Base-by-base conservation (phyloP, 495 filamentous ascomycete species). In the Penicillium pulvis region DNA sequence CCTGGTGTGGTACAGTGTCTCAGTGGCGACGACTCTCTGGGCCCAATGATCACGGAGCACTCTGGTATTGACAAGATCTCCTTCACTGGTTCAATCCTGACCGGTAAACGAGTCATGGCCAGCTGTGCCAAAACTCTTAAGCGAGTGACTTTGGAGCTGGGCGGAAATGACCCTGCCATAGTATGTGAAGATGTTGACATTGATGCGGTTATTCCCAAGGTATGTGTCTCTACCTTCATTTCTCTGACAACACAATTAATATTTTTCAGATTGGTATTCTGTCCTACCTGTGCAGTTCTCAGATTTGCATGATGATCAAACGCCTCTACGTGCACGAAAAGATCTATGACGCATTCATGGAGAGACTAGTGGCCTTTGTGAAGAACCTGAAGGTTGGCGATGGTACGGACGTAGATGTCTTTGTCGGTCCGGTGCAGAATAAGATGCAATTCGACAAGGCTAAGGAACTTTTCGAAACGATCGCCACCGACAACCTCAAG, bases 81-180 rank as follows among this genome's bases (percentile, higher is more conserved):
- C 54, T 90, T 91, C 69, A 90, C 87, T 0, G 88, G 88, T 5
- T 87, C 85, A 6, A 84, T 79, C 30, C 66, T 77, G 1, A 88
- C 86, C 0, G 88, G 88, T 12, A 86, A 86, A 68, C 79, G 76
- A 41, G 82, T 91, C 47, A 82, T 87, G 78, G 82, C 75, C 16
- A 78, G 75, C 43, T 83, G 79, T 62, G 77, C 85, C 8, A 80
- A 79, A 63, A 87, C 84, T 0, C 65, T 91, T 41, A 90, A 90
- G 70, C 72, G 81, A 14, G 70, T 85, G 2, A 86, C 81, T 0
- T 72, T 86, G 7, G 83, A 87, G 63, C 61, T 84, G 28, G 88
- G 87, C 19, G 89, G 88, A 35, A 90, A 91, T 65, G 84, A 90
- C 67, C 81, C 87, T 0, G 80, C 81, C 51, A 84, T 90, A 55